These are phyloP conservation scores for Boletus pseudo-olivaceus DNA, from an alignment of 768 basidiomycete species.

Conservation along the genomic window DNA sequence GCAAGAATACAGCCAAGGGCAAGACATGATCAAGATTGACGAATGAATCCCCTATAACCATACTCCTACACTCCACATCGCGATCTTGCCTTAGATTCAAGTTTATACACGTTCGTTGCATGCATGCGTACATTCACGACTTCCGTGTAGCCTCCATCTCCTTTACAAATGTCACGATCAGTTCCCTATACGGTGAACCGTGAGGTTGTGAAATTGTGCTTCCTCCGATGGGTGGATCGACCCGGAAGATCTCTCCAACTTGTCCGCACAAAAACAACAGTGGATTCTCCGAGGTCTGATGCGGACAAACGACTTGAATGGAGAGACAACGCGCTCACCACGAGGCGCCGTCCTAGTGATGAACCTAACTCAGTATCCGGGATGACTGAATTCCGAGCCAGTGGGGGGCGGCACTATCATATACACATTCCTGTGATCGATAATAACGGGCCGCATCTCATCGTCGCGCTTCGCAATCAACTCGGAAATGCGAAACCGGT, in stretches of 20 bases:
- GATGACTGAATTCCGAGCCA: conserved; percentile 1
- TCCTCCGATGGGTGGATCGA: conserved; percentile 15
- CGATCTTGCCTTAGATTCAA: conserved; percentile 10
- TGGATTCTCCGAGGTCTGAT: conserved; percentile 30
- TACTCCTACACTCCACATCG: conserved; percentile 5
- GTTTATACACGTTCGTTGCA: conserved; percentile 11
- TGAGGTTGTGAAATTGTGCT: conserved; percentile 9
- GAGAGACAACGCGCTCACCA: conserved; percentile 26
- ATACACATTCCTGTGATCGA: neutral
- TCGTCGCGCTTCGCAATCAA: neutral
- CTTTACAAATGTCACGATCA: conserved; percentile 16
- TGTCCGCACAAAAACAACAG: conserved; percentile 5
- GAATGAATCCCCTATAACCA: neutral
- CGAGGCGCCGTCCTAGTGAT: conserved; percentile 15
- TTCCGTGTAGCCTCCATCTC: conserved; percentile 11
- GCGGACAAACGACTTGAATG: conserved; percentile 7
- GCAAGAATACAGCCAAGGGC: conserved; percentile 73
- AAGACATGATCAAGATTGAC: conserved; percentile 45
- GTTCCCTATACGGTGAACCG: conserved; percentile 1
- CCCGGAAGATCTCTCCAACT: conserved; percentile 15
- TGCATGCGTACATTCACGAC: conserved; percentile 11
- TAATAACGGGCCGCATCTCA: neutral
- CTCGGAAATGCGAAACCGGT: conserved; percentile 5
- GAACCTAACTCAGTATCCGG: conserved; percentile 20
- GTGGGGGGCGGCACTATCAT: neutral